Base-by-base conservation (phyloP, 331 rosid species). In the Pyracantha coccinea region DNA sequence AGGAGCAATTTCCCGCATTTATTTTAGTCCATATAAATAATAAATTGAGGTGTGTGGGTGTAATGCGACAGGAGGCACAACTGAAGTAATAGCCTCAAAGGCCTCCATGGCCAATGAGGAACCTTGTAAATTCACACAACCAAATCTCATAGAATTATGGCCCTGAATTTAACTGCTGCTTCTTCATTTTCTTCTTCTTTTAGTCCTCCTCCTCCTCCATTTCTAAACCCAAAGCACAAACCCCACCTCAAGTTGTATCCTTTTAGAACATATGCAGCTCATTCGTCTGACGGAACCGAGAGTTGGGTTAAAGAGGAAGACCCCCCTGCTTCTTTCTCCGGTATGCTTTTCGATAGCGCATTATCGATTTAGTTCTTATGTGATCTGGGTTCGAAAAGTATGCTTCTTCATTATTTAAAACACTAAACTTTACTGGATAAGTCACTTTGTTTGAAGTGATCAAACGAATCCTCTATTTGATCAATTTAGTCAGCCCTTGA, bases 241-340 rank as follows among this genome's bases (percentile, higher is more conserved):
- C 78, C n/a, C 23, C 82, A 20, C 33, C 57, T 80, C 73, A 91
- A 81, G 81, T 17, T 72, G 25, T 77, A 85, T 74, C 68, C 88
- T 76, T 82, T 41, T 44, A 88, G 72, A 82, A 80, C 82, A 19
- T 9, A 15, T 50, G 20, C 55, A 76, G 88, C 90, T 73, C 92
- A 78, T 25, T 55, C 61, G 72, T 86, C 98, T 5, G 92, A 86
- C 66, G 82, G 85, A 12, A 59, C 93, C 50, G 91, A 86, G 62
- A 65, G 85, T 54, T 83, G 88, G 58, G 17, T 88, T 53, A 59
- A 81, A 28, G 90, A 81, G 69, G 86, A 88, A 59, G 93, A 85
- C 50, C 61, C 82, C 50, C 71, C 88, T 79, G 15, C 75, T 54
- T 80, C 87, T 61, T 60, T 77, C 67, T 85, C 96, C 58, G 89